Evolutionary conservation across 208 protist genomes (phyloP), one percentile per base, ranked within the genome.

Genomic region (Trypanosomatidae sp.): DNA sequence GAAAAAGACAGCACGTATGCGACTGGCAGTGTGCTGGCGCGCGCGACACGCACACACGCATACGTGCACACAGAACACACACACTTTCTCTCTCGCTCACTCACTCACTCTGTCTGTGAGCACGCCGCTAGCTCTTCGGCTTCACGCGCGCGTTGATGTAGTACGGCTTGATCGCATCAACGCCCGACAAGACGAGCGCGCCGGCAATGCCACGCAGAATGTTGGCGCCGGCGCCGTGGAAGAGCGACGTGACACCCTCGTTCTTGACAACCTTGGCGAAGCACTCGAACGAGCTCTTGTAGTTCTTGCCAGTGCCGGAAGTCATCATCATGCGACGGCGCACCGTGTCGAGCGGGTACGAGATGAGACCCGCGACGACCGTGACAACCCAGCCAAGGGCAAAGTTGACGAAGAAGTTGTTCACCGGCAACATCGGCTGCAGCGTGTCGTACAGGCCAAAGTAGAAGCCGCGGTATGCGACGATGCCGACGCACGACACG

Each of bases 341-440:
- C 52, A 98, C 81, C 15, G 97, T 99, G 76, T 99, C 97, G 56
- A 99, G 72, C 33, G 97, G 97, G 65, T 99, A 99, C 25, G 73
- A 84, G 42, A 88, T 60, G 32, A 82, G 62, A 18, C 71, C 70
- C 54, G 72, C 59, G 33, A 78, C 57, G 49, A 83, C 73, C 23
- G 67, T 88, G 58, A 84, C 74, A 16, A 61, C 25, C 71, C 70
- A 86, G 24, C 70, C 70, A 40, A 81, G 76, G 22, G 80, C 37
- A 51, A 86, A 81, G 68, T 81, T 81, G 37, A 71, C 61, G 40
- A 81, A 30, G 49, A 86, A 81, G 38, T 62, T 82, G 46, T 75
- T 53, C 44, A 81, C 59, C 24, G 79, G 79, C 43, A 81, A 57
- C 54, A 77, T 43, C 25, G 71, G 66, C 56, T 82, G 73, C 23